These are phyloP conservation scores for Beauveria varroae DNA, from an alignment of 2,329 filamentous ascomycete genomes.

Conservation along the genomic window DNA sequence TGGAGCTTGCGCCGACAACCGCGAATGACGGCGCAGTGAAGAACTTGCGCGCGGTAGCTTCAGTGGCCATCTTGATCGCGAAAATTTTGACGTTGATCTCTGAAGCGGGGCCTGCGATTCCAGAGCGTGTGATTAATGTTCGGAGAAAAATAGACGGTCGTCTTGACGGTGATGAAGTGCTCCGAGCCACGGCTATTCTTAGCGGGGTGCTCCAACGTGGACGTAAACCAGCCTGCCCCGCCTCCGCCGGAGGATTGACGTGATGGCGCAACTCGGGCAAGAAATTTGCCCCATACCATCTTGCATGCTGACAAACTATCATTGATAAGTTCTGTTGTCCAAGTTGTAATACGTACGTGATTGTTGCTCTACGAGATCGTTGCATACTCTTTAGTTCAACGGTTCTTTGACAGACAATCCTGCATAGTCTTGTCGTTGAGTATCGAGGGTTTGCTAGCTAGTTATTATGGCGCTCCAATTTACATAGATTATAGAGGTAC, in stretches of 20 bases:
- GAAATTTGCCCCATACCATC: background rate
- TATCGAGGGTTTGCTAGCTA: too few species aligned
- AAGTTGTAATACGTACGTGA: too few species aligned
- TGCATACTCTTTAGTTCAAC: background rate
- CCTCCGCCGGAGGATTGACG: background rate
- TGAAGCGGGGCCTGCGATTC: background rate
- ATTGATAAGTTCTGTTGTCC: too few species aligned
- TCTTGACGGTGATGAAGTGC: background rate
- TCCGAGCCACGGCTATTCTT: background rate
- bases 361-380: too few species aligned
- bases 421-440: too few species aligned
- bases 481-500: too few species aligned
- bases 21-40: slow-evolving; percentile 75
- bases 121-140: background rate
- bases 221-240: slow-evolving; percentile 4
- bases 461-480: too few species aligned
- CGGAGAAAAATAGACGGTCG: background rate
- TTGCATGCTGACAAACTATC: background rate
- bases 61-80: slow-evolving; percentile 47
- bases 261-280: background rate
- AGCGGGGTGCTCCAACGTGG: slow-evolving; percentile 4
- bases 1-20: slow-evolving; percentile 82
- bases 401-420: too few species aligned
- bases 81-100: background rate
- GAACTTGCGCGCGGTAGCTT: slow-evolving; percentile 67